These are phyloP conservation scores for Candida michaelii DNA, from an alignment of 805 yeast genomes.

Conservation along the genomic window DNA sequence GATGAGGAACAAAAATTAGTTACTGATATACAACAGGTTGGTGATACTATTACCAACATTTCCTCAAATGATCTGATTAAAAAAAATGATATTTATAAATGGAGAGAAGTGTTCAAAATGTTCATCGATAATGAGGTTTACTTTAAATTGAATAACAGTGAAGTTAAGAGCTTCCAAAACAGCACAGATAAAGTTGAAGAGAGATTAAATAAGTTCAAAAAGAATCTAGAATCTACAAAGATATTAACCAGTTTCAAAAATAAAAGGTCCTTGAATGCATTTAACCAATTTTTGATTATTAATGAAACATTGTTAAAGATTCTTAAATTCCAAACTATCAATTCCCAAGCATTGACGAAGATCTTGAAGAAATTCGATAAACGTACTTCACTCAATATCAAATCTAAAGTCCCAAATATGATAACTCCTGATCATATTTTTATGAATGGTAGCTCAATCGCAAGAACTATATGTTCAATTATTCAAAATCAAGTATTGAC, in stretches of 20 bases:
- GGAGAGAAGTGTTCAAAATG: conserved; percentile 67
- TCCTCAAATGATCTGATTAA: conserved; percentile 31
- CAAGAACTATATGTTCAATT: conserved; percentile 53
- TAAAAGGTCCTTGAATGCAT: conserved; percentile 46
- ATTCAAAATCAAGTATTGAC: conserved; percentile 55
- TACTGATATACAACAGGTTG: conserved; percentile 42
- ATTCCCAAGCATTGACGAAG: conserved; percentile 62
- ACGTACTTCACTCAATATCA: conserved; percentile 57
- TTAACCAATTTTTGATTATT: conserved; percentile 49
- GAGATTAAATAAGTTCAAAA: conserved; percentile 42
- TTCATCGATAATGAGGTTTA: conserved; percentile 69
- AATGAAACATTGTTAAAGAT: conserved; percentile 57
- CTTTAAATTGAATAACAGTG: conserved; percentile 50
- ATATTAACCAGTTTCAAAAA: conserved; percentile 44
- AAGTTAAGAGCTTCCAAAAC: conserved; percentile 42
- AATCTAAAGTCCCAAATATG: conserved; percentile 46
- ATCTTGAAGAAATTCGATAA: conserved; percentile 77
- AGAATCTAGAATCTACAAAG: conserved; percentile 36
- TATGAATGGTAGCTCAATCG: conserved; percentile 48
- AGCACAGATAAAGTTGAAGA: conserved; percentile 45
- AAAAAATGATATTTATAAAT: conserved; percentile 57
- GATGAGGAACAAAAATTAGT: conserved; percentile 45
- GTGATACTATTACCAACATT: conserved; percentile 36
- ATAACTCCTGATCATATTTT: conserved; percentile 42
- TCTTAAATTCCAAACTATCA: conserved; percentile 60